A percentile compares a stretch with the other conserved stretches of the same genome.
Evolutionary conservation across 306 rosid species (phyloP).

Genomic region (Boehmeria nivea): DNA sequence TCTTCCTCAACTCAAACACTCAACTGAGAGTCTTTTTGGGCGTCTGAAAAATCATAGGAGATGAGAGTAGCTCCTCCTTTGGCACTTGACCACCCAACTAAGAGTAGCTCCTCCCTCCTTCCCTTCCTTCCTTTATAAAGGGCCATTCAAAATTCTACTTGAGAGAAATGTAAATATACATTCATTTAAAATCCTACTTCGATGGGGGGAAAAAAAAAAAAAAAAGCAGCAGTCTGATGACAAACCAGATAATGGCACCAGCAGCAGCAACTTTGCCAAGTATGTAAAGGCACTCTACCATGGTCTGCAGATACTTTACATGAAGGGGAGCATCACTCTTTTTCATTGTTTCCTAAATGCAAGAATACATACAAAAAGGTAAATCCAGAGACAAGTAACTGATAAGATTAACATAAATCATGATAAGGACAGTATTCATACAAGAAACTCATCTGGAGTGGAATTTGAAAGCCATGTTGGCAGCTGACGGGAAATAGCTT

Average conservation of each 20-base stretch:
- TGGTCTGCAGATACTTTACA: slow-evolving; percentile 90
- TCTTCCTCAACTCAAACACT: no score
- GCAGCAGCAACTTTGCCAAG: slow-evolving; percentile 99
- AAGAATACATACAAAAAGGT: slow-evolving; percentile 28
- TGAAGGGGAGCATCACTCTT: slow-evolving; percentile 86
- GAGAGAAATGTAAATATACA: not conserved
- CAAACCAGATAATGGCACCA: slow-evolving; percentile 97
- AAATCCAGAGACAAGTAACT: slow-evolving; percentile 25
- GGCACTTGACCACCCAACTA: no score
- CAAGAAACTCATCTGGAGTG: slow-evolving; percentile 98
- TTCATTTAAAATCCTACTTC: slow-evolving; percentile 11
- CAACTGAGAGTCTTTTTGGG: no score
- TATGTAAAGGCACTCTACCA: slow-evolving; percentile 97
- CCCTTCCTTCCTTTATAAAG: not conserved
- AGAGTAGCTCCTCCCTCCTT: no score
- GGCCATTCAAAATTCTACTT: not conserved
- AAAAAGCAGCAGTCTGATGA: slow-evolving; percentile 21
- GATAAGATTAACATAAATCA: slow-evolving; percentile 18
- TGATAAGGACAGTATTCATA: slow-evolving; percentile 32
- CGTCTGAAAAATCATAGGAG: no score
- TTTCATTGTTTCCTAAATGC: slow-evolving; percentile 69
- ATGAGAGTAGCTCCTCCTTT: no score
- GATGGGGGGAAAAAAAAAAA: slow-evolving; percentile 13
- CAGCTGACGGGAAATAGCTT: slow-evolving; percentile 51
- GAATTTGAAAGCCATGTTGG: slow-evolving; percentile 91